Evolutionary conservation across 1,139 yeast genomes (phyloP).

Genomic region (Kodamaea alishanica): DNA sequence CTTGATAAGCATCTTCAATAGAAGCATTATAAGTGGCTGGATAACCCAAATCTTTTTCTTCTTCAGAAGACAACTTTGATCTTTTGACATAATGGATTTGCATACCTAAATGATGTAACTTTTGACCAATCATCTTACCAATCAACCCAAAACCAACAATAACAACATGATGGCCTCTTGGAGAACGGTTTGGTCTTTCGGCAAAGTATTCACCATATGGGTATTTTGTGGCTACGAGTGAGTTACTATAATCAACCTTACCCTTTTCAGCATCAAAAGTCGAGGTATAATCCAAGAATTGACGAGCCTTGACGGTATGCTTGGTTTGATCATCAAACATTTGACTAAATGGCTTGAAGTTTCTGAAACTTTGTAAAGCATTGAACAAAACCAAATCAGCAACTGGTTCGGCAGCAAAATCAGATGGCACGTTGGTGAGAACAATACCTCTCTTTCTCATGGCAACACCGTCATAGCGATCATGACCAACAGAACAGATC

Average conservation of each 20-base stretch:
- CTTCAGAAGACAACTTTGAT: slow-evolving; percentile 36
- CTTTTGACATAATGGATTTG: slow-evolving; percentile 62
- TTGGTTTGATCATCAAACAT: slow-evolving; percentile 28
- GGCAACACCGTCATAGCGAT: slow-evolving; percentile 48
- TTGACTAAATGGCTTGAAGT: slow-evolving; percentile 49
- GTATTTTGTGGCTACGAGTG: slow-evolving; percentile 17
- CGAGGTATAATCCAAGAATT: slow-evolving; percentile 29
- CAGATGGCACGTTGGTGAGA: slow-evolving; percentile 64
- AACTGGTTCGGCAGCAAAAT: slow-evolving; percentile 64
- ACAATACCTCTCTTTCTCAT: slow-evolving; percentile 43
- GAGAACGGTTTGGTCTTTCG: slow-evolving; percentile 39
- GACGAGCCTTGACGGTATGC: slow-evolving; percentile 44
- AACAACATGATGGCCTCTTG: slow-evolving; percentile 58
- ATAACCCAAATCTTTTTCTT: slow-evolving; percentile 40
- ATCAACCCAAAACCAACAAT: slow-evolving; percentile 79
- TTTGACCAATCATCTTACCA: slow-evolving; percentile 60
- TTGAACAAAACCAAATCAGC: slow-evolving; percentile 69
- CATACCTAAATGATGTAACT: slow-evolving; percentile 63
- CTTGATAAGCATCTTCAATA: slow-evolving; percentile 13
- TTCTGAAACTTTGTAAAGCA: slow-evolving; percentile 59
- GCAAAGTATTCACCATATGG: slow-evolving; percentile 45
- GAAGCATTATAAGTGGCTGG: slow-evolving; percentile 39
- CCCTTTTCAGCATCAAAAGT: slow-evolving; percentile 36
- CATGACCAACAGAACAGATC: slow-evolving; percentile 70
- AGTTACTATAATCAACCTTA: slow-evolving; percentile 19